Evolutionary conservation across 352 stramenopile species (phyloP).

Genomic region (Globisporangium perplexum): DNA sequence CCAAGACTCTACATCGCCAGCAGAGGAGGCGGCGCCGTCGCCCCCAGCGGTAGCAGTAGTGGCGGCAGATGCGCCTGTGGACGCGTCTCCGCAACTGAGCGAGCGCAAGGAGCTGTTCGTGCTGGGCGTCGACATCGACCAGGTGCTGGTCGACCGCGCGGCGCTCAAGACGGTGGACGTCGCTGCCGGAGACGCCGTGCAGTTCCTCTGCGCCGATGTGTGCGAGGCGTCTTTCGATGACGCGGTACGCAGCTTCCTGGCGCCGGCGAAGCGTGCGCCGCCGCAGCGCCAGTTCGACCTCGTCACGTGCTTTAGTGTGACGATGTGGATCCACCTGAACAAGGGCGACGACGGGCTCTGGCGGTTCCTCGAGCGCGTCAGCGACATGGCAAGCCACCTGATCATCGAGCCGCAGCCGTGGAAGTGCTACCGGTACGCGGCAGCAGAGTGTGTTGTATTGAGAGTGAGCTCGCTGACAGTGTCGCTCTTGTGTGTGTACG

Average conservation of each 20-base stretch:
- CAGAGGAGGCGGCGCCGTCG: too few species aligned
- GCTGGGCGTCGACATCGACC: constrained; percentile 71
- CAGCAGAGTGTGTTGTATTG: background rate
- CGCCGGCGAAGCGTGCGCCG: constrained; percentile 29
- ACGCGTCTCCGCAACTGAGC: constrained; percentile 8
- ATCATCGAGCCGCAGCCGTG: constrained; percentile 80
- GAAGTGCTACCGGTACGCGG: constrained; percentile 76
- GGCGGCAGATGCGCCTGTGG: background rate
- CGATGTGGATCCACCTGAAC: constrained; percentile 88
- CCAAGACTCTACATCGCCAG: too few species aligned
- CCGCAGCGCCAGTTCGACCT: constrained; percentile 51
- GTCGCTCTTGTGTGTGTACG: background rate
- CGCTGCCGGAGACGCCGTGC: constrained; percentile 25
- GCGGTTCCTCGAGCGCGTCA: constrained; percentile 60
- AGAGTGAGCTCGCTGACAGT: background rate
- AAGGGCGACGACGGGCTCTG: constrained; percentile 77
- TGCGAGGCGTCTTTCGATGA: constrained; percentile 40
- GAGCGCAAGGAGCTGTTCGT: constrained; percentile 40
- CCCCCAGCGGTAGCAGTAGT: too few species aligned
- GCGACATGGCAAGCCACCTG: constrained; percentile 54
- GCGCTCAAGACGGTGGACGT: constrained; percentile 29
- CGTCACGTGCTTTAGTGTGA: constrained; percentile 79
- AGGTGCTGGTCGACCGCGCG: constrained; percentile 55
- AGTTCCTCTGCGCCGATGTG: constrained; percentile 56
- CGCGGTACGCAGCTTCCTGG: constrained; percentile 34